Base-by-base conservation (phyloP, 129 eudicot genomes). In the Cynara cardunculus region DNA sequence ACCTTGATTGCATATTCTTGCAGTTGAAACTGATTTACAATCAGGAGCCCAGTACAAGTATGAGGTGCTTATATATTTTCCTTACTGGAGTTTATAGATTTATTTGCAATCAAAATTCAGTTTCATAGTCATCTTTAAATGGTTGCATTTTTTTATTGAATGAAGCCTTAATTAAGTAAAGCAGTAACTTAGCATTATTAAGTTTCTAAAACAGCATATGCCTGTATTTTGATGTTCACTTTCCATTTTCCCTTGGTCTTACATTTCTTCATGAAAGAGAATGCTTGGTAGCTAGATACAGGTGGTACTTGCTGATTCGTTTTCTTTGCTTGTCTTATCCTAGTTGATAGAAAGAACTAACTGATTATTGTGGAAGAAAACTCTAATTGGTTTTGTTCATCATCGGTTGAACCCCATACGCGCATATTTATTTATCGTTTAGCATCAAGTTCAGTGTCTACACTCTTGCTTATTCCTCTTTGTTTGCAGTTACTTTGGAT, bases 11-110 rank as follows among this genome's bases (percentile, higher is more conserved):
- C 69, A 27, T 24, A 31, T 66, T 84, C 26, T 84, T 78, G 77
- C 97, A 96, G 99, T 96, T 88, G 97, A 92, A 84, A 92, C 99
- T 39, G 99, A 96, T 83, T 84, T 96, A 34, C 99, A 92, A 64
- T 73, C 99, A 53, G 99, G 99, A 84, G 98, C 99, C 6, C 91
- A 92, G 65, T 93, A 88, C 92, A 96, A 93, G 73, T 96, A 92
- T 78, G 99, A 87, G 99, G 99, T 96, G 76, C 74, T 87, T 79
- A 72, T 62, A 69, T 44, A 75, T 22, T 69, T 5, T 72, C 39
- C 56, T 21, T 80, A 41, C 66, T 28, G 9, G 21, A 76, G 56
- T 78, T 62, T 64, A 78, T 25, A 61, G 0, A 26, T 44, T 49
- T 35, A 53, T 73, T 73, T n/a, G 53, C 67, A 34, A 16, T 30